These are phyloP conservation scores for Rhodotorula sp. DNA, from an alignment of 1,284 basidiomycete genomes.

Conservation along the genomic window DNA sequence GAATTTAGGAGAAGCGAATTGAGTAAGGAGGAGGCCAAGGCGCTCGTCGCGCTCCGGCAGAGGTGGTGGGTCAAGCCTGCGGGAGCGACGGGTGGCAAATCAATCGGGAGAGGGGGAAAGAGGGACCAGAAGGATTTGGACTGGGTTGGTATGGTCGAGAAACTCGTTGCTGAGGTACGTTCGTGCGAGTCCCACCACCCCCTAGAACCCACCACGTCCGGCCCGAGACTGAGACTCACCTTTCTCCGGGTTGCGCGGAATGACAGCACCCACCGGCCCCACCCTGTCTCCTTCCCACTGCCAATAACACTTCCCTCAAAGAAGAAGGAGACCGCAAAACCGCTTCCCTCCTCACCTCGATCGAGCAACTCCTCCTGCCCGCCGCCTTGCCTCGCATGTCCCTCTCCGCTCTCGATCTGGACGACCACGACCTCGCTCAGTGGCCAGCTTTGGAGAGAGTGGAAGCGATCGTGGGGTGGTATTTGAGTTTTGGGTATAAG, in stretches of 20 bases:
- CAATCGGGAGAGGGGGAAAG: slow-evolving; percentile 17
- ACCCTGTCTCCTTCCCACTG: not conserved
- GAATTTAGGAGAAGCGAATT: slow-evolving; percentile 1
- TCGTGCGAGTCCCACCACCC: not conserved
- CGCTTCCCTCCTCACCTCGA: slow-evolving; percentile 14
- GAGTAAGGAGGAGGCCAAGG: slow-evolving; percentile 29
- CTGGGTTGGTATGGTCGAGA: slow-evolving; percentile 8
- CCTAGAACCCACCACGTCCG: no score
- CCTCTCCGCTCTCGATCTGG: slow-evolving; percentile 15
- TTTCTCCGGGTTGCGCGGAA: no score
- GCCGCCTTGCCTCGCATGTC: slow-evolving; percentile 25
- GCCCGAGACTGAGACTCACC: not conserved
- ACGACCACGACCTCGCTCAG: not conserved
- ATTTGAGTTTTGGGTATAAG: slow-evolving; percentile 13
- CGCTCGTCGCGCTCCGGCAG: slow-evolving; percentile 24
- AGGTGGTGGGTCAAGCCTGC: slow-evolving; percentile 11
- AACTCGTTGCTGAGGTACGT: slow-evolving; percentile 10
- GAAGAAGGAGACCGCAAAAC: no score
- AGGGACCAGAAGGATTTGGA: slow-evolving; percentile 5
- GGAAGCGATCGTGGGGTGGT: slow-evolving; percentile 18
- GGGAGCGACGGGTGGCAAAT: not conserved
- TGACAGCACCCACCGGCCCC: slow-evolving; percentile 22
- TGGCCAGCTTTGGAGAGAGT: slow-evolving; percentile 6
- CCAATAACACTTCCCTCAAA: not conserved
- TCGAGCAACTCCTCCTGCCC: slow-evolving; percentile 29